Evolutionary conservation across 495 filamentous ascomycete species (phyloP), one percentile per base, ranked within the genome.

Genomic region (Hyphodiscus hymeniophilus): DNA sequence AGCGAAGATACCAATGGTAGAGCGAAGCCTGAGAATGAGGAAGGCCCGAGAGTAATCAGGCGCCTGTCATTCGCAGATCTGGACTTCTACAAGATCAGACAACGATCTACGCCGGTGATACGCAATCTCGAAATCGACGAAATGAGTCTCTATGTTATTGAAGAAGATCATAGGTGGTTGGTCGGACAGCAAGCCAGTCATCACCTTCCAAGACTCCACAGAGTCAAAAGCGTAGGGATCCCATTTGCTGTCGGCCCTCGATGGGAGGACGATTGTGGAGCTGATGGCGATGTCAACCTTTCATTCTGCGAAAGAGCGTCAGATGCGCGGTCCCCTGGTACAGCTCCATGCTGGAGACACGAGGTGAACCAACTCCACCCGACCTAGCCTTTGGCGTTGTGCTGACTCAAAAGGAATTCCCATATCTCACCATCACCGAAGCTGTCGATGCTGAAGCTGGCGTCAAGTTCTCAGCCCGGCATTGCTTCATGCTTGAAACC

Each of bases 1-100:
- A 80, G 74, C 0, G 49, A 73, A 26, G 75, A 82, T 54, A 74
- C 74, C 3, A 66, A 63, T 0, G 71, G 74, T 0, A 57, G 60
- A 26, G 54, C 55, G 8, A 64, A 66, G 8, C 67, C 65, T 8
- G 61, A 58, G 11, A 23, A 52, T 0, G 24, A 20, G n/a, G 28
- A 60, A 42, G 23, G 52, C 22, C 79, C 80, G 0, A 62, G 52
- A 13, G 71, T 82, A n/a, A 64, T 82, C 51, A 61, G 71, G 17
- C 68, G 71, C 0, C 76, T 82, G 54, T 72, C 69, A 0, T 77
- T 73, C 56, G 63, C 64, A 15, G 74, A 77, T 26, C 66, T 86
- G 0, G 73, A 69, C 6, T 76, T 76, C 59, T 73, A 77, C 43
- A 69, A 64, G 12, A 59, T 84, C n/a, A 66, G 76, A 30, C 82